Evolutionary conservation across 805 yeast species (phyloP), one percentile per base, ranked within the genome.

Genomic region (Hanseniaspora jakobsenii): DNA sequence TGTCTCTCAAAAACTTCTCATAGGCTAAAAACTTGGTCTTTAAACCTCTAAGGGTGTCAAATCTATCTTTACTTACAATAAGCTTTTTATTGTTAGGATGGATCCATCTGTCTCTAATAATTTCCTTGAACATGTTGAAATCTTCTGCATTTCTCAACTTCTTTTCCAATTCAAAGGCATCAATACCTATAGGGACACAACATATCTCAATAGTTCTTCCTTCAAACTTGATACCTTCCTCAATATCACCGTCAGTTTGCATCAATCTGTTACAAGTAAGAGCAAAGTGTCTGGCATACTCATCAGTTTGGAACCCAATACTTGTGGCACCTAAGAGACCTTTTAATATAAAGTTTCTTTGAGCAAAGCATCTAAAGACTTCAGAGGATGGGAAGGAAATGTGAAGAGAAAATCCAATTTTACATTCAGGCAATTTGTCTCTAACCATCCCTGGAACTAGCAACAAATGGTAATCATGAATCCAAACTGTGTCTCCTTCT

Each of bases 341-440:
- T 49, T 72, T 69, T 13, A 91, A 65, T 12, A 91, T 68, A 10
- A 72, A 72, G 39, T 75, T 77, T 54, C 98, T 71, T 54, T 85
- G 91, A 1, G 97, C 95, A 49, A 89, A 72, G 55, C 96, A 87
- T 51, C 97, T 71, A 63, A 87, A 91, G 2, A 89, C 95, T 60
- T 89, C 98, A 47, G 89, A 77, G 3, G 95, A 82, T 7, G 98
- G 98, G 66, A 89, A 89, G 1, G 97, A 81, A 12, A 89, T 83
- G 56, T 91, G 98, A 47, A 91, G 66, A 61, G 86, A 91, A 53
- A 87, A 81, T 0, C 95, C 96, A 52, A 91, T 86, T 50, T 80
- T 76, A 2, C 94, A 96, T 47, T 75, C 60, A 4, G 96, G 95
- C 18, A 86, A 59, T 50, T 69, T 63, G 47, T 75, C 69, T 49